These are phyloP conservation scores for Tolypocladium tropicale DNA, from an alignment of 2,329 filamentous ascomycete genomes.

Conservation along the genomic window DNA sequence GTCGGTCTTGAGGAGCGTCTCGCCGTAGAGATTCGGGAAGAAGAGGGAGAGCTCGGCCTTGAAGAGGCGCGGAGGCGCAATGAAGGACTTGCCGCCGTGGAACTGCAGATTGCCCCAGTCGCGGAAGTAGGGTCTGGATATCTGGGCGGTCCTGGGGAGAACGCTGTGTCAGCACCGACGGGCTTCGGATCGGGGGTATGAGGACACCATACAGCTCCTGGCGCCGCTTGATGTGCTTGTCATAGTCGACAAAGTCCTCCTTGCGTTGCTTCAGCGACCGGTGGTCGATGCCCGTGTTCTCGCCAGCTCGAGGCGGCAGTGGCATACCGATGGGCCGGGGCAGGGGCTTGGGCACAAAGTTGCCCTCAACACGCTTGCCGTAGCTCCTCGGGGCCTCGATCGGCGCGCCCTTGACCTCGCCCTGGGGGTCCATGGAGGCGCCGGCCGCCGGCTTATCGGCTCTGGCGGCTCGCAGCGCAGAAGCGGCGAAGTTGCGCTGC, in stretches of 20 bases:
- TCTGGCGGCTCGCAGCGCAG: conserved; percentile 22
- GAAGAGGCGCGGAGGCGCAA: conserved; percentile 77
- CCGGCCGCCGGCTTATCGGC: conserved; percentile 24
- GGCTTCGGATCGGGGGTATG: background rate
- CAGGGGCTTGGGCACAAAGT: conserved; percentile 50
- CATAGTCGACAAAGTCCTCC: conserved; percentile 74
- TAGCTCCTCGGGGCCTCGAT: conserved; percentile 50
- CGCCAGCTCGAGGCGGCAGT: conserved; percentile 60
- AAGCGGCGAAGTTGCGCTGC: conserved; percentile 35
- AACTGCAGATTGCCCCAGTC: conserved; percentile 81
- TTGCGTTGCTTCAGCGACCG: conserved; percentile 58
- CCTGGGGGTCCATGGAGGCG: conserved; percentile 25
- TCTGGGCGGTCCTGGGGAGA: conserved; percentile 52
- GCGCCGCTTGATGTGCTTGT: conserved; percentile 70
- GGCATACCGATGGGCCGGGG: conserved; percentile 73
- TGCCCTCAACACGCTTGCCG: conserved; percentile 39
- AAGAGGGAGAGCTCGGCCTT: conserved; percentile 72
- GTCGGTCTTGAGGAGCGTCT: conserved; percentile 55
- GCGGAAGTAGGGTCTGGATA: conserved; percentile 85
- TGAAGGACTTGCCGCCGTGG: conserved; percentile 86
- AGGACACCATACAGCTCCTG: conserved; percentile 65
- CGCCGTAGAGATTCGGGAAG: conserved; percentile 85
- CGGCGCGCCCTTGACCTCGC: conserved; percentile 31
- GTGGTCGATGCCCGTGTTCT: conserved; percentile 70
- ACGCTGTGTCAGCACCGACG: background rate